phyloP scores from a whole-genome alignment of 129 eudicot genomes.

The Saussurea involucrata region DNA sequence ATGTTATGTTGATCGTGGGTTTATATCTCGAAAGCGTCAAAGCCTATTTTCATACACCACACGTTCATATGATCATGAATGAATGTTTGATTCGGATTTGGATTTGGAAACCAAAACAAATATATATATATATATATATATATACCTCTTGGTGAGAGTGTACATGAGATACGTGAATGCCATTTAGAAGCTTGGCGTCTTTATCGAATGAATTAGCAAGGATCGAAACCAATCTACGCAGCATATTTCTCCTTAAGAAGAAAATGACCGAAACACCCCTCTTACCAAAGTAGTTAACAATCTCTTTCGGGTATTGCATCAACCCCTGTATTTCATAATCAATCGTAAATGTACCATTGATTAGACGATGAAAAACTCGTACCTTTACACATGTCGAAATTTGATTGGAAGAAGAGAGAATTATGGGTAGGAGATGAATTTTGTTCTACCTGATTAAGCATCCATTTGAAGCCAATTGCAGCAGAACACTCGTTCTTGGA shows the following conservation, averaged over 20 bases:
- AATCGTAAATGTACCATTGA: neutral
- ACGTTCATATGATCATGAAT: neutral
- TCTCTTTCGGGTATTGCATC: conserved; percentile 63
- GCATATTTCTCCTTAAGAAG: conserved; percentile 72
- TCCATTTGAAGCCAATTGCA: conserved; percentile 97
- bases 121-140: neutral
- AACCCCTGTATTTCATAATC: conserved; percentile 50
- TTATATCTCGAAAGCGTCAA: conserved; percentile 55
- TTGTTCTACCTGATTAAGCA: conserved; percentile 84
- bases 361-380: neutral
- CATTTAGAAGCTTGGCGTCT: conserved; percentile 68
- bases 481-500: conserved; percentile 85
- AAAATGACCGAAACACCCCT: conserved; percentile 64
- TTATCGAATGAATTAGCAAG: conserved; percentile 83
- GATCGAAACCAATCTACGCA: conserved; percentile 85
- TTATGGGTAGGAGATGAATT: neutral
- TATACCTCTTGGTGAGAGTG: conserved; percentile 80
- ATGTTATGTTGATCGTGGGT: conserved; percentile 51
- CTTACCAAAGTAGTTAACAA: conserved; percentile 53
- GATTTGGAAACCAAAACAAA: neutral
- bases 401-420: neutral
- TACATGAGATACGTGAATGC: conserved; percentile 86
- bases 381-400: neutral
- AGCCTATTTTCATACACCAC: conserved; percentile 43
- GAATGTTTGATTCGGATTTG: neutral